Evolutionary conservation across 2,329 filamentous ascomycete genomes (phyloP).

Genomic region (Xylariaceae sp.): DNA sequence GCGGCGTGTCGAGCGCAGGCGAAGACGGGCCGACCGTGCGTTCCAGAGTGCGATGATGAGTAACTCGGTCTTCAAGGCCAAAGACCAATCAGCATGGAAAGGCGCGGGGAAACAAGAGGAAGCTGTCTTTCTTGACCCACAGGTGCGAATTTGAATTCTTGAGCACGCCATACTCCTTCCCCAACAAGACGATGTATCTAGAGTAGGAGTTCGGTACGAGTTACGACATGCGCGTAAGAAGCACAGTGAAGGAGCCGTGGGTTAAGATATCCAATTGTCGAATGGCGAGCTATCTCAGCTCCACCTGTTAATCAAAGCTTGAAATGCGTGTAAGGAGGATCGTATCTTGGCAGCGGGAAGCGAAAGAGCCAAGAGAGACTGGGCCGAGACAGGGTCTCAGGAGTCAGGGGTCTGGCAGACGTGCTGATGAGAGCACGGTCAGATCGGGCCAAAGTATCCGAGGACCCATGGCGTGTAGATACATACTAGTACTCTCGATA

Average conservation of each 20-base stretch:
- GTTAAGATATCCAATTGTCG: background rate
- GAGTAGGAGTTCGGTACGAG: background rate
- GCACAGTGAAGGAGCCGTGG: background rate
- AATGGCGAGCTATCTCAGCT: background rate
- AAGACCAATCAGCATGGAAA: constrained; percentile 14
- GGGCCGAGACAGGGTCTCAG: too few relatives aligned
- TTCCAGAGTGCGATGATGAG: constrained; percentile 14
- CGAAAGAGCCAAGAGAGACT: too few relatives aligned
- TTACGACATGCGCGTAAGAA: background rate
- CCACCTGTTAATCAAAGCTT: background rate
- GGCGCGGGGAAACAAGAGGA: background rate
- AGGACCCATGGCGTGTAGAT: too few relatives aligned
- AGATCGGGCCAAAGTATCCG: too few relatives aligned
- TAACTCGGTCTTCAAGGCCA: constrained; percentile 15
- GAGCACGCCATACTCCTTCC: constrained; percentile 4
- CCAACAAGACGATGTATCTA: too few relatives aligned
- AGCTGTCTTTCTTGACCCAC: constrained; percentile 10
- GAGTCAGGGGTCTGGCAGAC: too few relatives aligned
- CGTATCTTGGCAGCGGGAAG: too few relatives aligned
- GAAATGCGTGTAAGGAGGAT: too few relatives aligned
- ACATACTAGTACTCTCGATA: too few relatives aligned
- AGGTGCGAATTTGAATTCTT: constrained; percentile 7
- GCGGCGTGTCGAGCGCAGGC: constrained; percentile 7
- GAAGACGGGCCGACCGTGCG: constrained; percentile 10
- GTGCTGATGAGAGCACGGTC: too few relatives aligned